A percentile compares a stretch with the other conserved stretches of the same genome.
Evolutionary conservation across 2,329 filamentous ascomycete species (phyloP).

Genomic region (Alternaria triticimaculans): DNA sequence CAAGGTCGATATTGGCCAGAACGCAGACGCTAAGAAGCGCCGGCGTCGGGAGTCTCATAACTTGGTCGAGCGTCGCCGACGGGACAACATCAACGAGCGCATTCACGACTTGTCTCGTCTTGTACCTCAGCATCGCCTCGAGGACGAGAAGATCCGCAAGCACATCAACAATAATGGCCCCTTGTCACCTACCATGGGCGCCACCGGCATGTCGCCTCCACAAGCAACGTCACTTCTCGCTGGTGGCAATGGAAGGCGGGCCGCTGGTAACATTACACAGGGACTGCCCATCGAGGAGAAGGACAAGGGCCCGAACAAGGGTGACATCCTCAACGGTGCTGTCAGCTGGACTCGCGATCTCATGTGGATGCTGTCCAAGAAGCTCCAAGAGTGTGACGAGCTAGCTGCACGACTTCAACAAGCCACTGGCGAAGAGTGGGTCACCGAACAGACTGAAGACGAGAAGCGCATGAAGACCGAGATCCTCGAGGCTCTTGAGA

Average conservation of each 20-base stretch:
- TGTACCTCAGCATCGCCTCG: slow-evolving; percentile 87
- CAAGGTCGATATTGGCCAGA: slow-evolving; percentile 74
- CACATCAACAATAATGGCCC: slow-evolving; percentile 91
- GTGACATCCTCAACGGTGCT: slow-evolving; percentile 95
- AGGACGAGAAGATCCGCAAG: slow-evolving; percentile 97
- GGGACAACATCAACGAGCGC: slow-evolving; percentile 98
- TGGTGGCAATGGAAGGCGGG: slow-evolving; percentile 81
- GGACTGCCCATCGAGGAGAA: slow-evolving; percentile 94
- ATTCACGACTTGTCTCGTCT: slow-evolving; percentile 96
- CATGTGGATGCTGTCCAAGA: slow-evolving; percentile 94
- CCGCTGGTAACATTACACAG: slow-evolving; percentile 85
- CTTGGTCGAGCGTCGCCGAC: slow-evolving; percentile 88
- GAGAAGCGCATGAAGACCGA: slow-evolving; percentile 96
- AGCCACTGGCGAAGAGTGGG: slow-evolving; percentile 44
- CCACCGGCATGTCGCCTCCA: slow-evolving; percentile 71
- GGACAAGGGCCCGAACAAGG: slow-evolving; percentile 98
- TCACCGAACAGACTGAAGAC: slow-evolving; percentile 72
- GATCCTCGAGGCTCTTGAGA: slow-evolving; percentile 82
- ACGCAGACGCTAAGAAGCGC: slow-evolving; percentile 92
- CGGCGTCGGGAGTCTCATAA: slow-evolving; percentile 94
- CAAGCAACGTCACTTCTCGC: slow-evolving; percentile 86
- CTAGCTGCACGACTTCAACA: slow-evolving; percentile 71
- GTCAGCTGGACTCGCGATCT: slow-evolving; percentile 97
- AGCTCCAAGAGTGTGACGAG: slow-evolving; percentile 87
- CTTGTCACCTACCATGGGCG: slow-evolving; percentile 80